Base-by-base conservation (phyloP, 73 alveolate species). In the Breviolum minutum region DNA sequence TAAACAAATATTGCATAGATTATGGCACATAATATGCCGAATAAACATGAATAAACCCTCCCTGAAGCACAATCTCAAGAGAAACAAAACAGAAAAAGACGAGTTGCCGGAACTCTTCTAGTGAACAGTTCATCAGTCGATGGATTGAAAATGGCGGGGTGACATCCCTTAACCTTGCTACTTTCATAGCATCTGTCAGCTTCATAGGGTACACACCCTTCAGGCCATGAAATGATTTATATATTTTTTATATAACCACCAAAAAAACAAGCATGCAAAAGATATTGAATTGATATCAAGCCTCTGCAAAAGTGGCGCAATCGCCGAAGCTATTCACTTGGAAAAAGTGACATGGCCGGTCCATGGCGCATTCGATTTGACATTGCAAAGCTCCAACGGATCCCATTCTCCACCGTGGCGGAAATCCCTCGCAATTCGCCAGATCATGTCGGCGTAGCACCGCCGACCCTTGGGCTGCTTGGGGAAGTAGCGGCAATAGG, bases 281-380 rank as follows among this genome's bases (percentile, higher is more conserved):
- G 24, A 14, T 22, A 17, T 68, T 14, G 77, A 17, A 22, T 14
- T 68, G 77, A 22, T 40, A 40, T 40, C 54, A 40, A 40, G 54
- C 54, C 0, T 40, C 54, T 40, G 77, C n/a, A 63, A 74, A 92
- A 48, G 90, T 92, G 40, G 98, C 90, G 22, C 98, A 92, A 27
- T 76, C 81, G 20, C 98, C 98, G 3, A 14, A 30, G 5, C 79
- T n/a, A 63, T 64, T 63, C 48, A 92, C 91, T 26, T 92, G 98
- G 19, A 92, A 92, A 40, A n/a, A 92, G 90, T 92, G 98, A n/a
- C 98, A 92, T 6, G 30, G 68, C 62, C 98, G 89, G 48, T 92
- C 98, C 98, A 92, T 92, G 12, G 98, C 98, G n/a, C 98, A 92
- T 68, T 92, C 79, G 54, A 92, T 63, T 48, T 92, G 98, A 63